phyloP scores from a whole-genome alignment of 371 early-diverging fungal species.

The Mortierella polycephala region DNA sequence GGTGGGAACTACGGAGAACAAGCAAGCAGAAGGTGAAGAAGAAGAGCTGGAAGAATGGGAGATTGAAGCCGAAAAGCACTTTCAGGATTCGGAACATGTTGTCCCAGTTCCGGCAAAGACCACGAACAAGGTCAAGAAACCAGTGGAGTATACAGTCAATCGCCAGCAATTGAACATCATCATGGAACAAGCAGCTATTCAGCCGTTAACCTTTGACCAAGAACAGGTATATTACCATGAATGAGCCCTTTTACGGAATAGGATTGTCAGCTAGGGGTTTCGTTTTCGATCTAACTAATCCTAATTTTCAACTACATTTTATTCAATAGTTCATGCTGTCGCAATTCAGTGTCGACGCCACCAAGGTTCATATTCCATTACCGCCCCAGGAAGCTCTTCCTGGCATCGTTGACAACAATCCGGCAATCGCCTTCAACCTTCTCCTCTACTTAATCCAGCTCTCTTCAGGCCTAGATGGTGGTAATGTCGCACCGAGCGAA shows the following conservation, averaged over 20 bases:
- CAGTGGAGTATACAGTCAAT: conserved; percentile 13
- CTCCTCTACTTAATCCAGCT: conserved; percentile 49
- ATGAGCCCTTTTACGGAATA: too few species aligned
- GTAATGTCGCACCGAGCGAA: neutral
- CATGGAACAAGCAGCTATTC: conserved; percentile 49
- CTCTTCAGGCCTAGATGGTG: conserved; percentile 30
- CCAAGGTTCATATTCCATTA: conserved; percentile 44
- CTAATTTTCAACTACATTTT: neutral
- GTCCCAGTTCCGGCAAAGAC: conserved; percentile 33
- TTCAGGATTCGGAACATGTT: conserved; percentile 43
- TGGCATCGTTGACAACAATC: conserved; percentile 51
- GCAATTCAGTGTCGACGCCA: conserved; percentile 27
- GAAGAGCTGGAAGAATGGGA: conserved; percentile 53
- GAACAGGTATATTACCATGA: conserved; percentile 30
- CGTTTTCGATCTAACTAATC: neutral
- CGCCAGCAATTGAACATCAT: conserved; percentile 45
- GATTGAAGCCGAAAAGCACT: conserved; percentile 47
- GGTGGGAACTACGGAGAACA: neutral
- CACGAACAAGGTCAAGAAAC: conserved; percentile 23
- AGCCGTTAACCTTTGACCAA: conserved; percentile 46
- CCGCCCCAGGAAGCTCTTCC: conserved; percentile 41
- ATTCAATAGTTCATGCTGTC: conserved; percentile 42
- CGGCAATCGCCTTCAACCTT: conserved; percentile 48
- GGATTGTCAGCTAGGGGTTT: neutral
- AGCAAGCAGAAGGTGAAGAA: conserved; percentile 1